A percentile compares a stretch with the other conserved stretches of the same genome.
phyloP scores from a whole-genome alignment of 2,329 filamentous ascomycete genomes.

The Colletotrichum costaricense region DNA sequence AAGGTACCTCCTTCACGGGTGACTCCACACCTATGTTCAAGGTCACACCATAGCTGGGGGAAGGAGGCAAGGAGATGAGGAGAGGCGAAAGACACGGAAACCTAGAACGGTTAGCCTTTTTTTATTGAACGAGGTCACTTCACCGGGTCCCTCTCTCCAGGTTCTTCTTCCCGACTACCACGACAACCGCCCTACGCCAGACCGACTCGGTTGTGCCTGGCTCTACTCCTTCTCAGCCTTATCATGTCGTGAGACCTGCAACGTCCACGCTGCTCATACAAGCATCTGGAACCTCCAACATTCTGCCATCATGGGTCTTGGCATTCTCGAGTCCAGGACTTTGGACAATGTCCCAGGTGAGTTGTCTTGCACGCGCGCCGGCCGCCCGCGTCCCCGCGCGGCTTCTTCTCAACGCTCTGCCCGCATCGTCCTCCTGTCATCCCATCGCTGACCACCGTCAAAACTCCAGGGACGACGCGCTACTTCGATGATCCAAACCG shows the following conservation, averaged over 20 bases:
- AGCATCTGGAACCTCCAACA: background rate
- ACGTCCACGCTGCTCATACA: background rate
- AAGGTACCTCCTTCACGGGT: background rate
- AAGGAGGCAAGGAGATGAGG: background rate
- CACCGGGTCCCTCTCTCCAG: background rate
- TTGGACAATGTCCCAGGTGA: conserved; percentile 81
- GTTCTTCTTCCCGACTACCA: background rate
- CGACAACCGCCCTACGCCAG: background rate
- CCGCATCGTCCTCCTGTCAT: conserved; percentile 19
- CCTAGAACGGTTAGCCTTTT: background rate
- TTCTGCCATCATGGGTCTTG: conserved; percentile 70
- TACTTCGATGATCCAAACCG: conserved; percentile 71
- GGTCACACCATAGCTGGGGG: conserved; percentile 7
- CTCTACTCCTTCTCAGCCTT: background rate
- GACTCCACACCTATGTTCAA: background rate
- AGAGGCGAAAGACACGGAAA: background rate
- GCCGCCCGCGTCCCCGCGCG: background rate
- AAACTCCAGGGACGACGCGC: conserved; percentile 65
- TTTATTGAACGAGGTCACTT: background rate
- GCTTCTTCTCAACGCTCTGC: background rate
- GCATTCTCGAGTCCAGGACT: conserved; percentile 76
- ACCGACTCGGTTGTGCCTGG: background rate
- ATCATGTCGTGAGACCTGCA: conserved; percentile 10
- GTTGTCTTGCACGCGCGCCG: background rate
- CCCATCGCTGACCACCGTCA: conserved; percentile 9